A percentile compares a stretch with the other conserved stretches of the same genome.
These are phyloP conservation scores for Solanum clarkiae DNA, from an alignment of 257 asterid species.

Conservation along the genomic window DNA sequence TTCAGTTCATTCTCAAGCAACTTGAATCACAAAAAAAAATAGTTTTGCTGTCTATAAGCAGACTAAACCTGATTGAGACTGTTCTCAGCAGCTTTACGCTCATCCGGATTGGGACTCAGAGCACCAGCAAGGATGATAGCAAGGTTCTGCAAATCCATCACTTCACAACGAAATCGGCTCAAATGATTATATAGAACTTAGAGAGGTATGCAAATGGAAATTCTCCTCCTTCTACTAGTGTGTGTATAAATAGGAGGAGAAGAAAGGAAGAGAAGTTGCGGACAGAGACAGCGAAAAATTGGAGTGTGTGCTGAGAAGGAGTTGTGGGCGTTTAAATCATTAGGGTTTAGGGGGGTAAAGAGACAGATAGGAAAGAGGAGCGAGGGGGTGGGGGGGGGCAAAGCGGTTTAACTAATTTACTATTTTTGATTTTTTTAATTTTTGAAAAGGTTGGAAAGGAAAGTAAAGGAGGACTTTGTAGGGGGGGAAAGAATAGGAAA, in stretches of 20 bases:
- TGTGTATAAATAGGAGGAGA: not conserved
- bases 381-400: not conserved
- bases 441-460: not conserved
- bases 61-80: conserved; percentile 67
- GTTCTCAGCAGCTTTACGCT: conserved; percentile 85
- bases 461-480: not conserved
- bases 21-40: not conserved
- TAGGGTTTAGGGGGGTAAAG: conserved; percentile 6
- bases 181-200: not conserved
- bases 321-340: conserved; percentile 4
- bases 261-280: not conserved
- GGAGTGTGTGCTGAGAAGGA: not conserved
- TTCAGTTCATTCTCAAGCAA: not conserved
- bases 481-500: not conserved
- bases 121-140: conserved; percentile 66
- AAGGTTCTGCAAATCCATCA: conserved; percentile 70
- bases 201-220: not conserved
- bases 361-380: not conserved
- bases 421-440: not conserved
- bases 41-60: not conserved
- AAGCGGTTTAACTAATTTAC: not conserved
- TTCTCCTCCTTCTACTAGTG: not conserved
- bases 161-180: not conserved
- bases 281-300: not conserved
- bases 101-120: conserved; percentile 70